A percentile compares a stretch with the other conserved stretches of the same genome.
Conservation (phyloP, 2,329 filamentous ascomycete species). For the Fusarium oligoseptatum region DNA sequence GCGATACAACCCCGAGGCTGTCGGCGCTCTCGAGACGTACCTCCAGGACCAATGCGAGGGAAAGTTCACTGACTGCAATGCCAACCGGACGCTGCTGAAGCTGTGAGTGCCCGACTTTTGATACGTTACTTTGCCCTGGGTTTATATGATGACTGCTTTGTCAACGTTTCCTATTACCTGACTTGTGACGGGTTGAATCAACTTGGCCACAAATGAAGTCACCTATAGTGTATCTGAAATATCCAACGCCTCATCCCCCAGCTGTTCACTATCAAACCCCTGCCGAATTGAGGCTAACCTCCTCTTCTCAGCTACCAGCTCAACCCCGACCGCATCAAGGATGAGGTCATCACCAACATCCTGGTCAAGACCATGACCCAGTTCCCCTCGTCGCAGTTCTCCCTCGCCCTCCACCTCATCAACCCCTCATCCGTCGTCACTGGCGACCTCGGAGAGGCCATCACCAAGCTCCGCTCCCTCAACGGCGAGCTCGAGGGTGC, state of each 20-base stretch:
- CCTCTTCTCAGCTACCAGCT: slow-evolving; percentile 86
- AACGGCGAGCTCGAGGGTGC: slow-evolving; percentile 90
- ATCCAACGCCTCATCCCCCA: slow-evolving; percentile 23
- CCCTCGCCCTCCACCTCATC: slow-evolving; percentile 92
- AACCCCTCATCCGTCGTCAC: slow-evolving; percentile 78
- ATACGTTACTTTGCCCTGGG: slow-evolving; percentile 24
- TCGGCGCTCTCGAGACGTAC: slow-evolving; percentile 92
- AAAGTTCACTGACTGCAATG: slow-evolving; percentile 94
- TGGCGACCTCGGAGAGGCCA: slow-evolving; percentile 87
- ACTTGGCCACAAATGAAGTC: slow-evolving; percentile 71
- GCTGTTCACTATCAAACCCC: not conserved
- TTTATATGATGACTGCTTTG: slow-evolving; percentile 76
- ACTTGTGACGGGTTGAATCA: slow-evolving; percentile 67
- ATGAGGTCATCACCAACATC: slow-evolving; percentile 98
- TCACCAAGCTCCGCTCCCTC: slow-evolving; percentile 86
- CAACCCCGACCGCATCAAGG: slow-evolving; percentile 97
- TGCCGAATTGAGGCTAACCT: slow-evolving; percentile 31
- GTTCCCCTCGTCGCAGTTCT: slow-evolving; percentile 97
- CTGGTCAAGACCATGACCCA: slow-evolving; percentile 98
- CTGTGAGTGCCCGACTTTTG: slow-evolving; percentile 75
- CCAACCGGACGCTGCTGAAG: slow-evolving; percentile 95
- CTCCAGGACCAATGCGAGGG: slow-evolving; percentile 94
- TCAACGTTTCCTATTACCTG: slow-evolving; percentile 99
- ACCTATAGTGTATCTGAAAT: slow-evolving; percentile 79
- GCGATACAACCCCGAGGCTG: slow-evolving; percentile 98